Evolutionary conservation across 768 basidiomycete genomes (phyloP), one percentile per base, ranked within the genome.

Genomic region (Termitomyces sp.): DNA sequence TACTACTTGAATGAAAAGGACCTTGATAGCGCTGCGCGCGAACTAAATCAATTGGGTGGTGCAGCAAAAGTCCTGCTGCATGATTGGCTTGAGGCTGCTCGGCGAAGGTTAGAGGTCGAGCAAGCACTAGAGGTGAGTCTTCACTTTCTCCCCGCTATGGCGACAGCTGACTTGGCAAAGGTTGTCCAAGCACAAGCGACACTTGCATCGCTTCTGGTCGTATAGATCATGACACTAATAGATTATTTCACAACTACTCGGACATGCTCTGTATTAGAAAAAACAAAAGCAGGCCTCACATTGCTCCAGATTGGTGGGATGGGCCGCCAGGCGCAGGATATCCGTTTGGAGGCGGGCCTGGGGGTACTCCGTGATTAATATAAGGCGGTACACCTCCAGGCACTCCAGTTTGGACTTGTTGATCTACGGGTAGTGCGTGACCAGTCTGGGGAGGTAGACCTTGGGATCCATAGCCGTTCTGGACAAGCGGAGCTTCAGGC

Each of bases 21-120:
- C 69, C 75, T 99, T 61, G 96, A 96, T 66, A 82, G 79, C 65
- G 96, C 96, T 20, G 79, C 95, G 39, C 81, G 96, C 58, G 96
- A 98, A 75, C 79, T 98, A 33, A 99, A 98, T 73, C 91, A 94
- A 74, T 76, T 99, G 58, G 85, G 81, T 38, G 96, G 96, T 2
- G 86, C 90, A 61, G 90, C 90, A 16, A 90, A 88, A 74, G 71
- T 81, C 56, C 70, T 96, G 48, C 68, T 92, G 56, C 76, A 80
- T 39, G 96, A 98, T 75, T 99, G 96, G 97, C 77, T 99, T 44
- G 86, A 88, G 66, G 94, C 93, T 67, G 95, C 94, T 11, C 81
- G 96, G 65, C 80, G 84, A 70, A 82, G 95, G 71, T 73, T 99
- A 63, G 94, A 97, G 75, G 94, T 97, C 36, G 81, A 92, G 72